These are phyloP conservation scores for Vaccinium myrtillus DNA, from an alignment of 148 eudicot species.

Conservation along the genomic window DNA sequence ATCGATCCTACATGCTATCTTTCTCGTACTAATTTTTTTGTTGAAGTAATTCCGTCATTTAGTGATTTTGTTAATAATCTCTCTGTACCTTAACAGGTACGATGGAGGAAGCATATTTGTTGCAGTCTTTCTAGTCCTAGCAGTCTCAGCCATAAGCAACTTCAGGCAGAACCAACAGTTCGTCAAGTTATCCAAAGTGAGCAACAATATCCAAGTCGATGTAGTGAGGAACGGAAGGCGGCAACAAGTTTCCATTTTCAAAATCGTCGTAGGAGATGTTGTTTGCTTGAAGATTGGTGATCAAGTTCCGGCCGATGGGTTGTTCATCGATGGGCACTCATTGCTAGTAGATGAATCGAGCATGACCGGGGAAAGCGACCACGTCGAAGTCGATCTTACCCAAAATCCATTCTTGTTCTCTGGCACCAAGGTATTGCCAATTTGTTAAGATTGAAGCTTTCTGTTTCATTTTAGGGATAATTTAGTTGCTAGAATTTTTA, in stretches of 20 bases:
- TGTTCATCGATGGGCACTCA: slow-evolving; percentile 11
- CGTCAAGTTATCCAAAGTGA: slow-evolving; percentile 1
- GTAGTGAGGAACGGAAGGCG: neutral
- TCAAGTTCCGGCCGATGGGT: slow-evolving; percentile 15
- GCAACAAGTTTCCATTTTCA: neutral
- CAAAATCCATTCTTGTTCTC: neutral
- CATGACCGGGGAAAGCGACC: slow-evolving; percentile 14
- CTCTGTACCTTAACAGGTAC: slow-evolving; percentile 10
- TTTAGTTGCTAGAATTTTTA: too few relatives aligned
- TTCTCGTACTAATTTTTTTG: too few relatives aligned
- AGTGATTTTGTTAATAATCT: neutral
- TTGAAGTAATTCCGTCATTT: too few relatives aligned
- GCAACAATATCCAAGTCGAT: slow-evolving; percentile 3
- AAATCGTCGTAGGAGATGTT: neutral
- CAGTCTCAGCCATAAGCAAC: neutral
- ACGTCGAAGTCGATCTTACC: neutral
- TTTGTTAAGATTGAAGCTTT: too few relatives aligned
- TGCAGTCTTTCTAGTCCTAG: neutral
- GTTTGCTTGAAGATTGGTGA: slow-evolving; percentile 19
- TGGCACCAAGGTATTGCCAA: neutral
- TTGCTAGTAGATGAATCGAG: slow-evolving; percentile 8
- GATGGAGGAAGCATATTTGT: slow-evolving; percentile 30
- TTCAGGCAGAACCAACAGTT: slow-evolving; percentile 8
- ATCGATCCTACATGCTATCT: too few relatives aligned
- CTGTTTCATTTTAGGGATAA: too few relatives aligned